Evolutionary conservation across 768 basidiomycete genomes (phyloP).

Genomic region (Trametes coccinea): DNA sequence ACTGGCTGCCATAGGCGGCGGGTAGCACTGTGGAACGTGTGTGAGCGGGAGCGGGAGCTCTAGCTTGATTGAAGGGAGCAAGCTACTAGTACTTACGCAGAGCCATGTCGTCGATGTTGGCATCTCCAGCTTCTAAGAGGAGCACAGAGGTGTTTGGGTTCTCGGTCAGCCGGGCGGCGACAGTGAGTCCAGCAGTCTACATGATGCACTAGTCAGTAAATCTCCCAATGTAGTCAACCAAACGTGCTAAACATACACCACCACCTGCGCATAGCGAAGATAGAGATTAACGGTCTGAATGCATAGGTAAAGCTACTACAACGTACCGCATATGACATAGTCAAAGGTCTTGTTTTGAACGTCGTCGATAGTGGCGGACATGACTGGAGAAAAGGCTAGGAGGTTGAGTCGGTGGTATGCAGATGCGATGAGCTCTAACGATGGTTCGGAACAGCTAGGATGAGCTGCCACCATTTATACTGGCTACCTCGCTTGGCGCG

Average conservation of each 20-base stretch:
- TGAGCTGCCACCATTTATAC: too few relatives aligned
- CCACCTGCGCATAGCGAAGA: neutral
- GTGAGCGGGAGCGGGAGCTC: neutral
- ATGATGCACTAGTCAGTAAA: neutral
- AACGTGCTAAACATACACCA: neutral
- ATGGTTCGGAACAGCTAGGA: too few relatives aligned
- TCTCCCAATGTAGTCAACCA: neutral
- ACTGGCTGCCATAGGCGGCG: neutral
- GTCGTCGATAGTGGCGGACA: constrained; percentile 19
- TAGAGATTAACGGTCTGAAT: too few relatives aligned
- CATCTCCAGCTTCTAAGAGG: constrained; percentile 36
- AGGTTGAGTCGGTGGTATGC: too few relatives aligned
- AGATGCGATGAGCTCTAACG: too few relatives aligned
- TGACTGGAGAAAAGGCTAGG: neutral
- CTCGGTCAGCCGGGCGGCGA: constrained; percentile 41
- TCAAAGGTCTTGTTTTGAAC: constrained; percentile 22
- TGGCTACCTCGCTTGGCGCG: too few relatives aligned
- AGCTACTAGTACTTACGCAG: constrained; percentile 2
- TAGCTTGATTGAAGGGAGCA: too few relatives aligned
- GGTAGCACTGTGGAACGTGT: neutral
- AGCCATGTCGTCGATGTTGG: constrained; percentile 10
- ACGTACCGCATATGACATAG: constrained; percentile 23
- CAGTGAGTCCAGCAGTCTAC: constrained; percentile 39
- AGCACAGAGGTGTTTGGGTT: constrained; percentile 37
- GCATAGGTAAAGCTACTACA: neutral